Conservation (phyloP, 371 early-diverging fungal genomes). For the Rhizomucor miehei region DNA sequence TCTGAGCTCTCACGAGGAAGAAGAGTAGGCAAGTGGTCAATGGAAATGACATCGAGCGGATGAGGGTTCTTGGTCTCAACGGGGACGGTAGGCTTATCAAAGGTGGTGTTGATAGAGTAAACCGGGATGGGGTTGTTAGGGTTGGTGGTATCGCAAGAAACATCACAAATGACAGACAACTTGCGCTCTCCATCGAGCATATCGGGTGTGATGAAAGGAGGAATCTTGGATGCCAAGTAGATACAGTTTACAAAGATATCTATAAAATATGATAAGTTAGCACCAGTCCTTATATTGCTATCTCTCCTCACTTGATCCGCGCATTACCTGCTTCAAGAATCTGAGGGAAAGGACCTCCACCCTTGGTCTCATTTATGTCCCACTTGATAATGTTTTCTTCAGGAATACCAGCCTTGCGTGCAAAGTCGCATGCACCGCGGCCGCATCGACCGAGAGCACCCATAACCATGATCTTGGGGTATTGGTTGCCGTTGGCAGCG, state of each 20-base stretch:
- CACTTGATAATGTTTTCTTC: constrained; percentile 88
- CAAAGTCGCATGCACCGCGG: constrained; percentile 84
- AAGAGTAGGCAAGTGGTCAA: constrained; percentile 95
- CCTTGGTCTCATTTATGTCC: constrained; percentile 94
- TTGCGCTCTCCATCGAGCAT: constrained; percentile 69
- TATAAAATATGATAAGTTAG: neutral
- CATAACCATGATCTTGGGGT: constrained; percentile 93
- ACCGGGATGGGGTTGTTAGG: constrained; percentile 97
- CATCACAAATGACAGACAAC: constrained; percentile 88
- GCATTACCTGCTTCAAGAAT: constrained; percentile 64
- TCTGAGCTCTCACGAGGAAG: constrained; percentile 92
- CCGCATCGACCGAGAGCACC: constrained; percentile 98
- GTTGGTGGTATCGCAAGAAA: constrained; percentile 95
- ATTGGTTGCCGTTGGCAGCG: constrained; percentile 53
- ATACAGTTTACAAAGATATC: constrained; percentile 98
- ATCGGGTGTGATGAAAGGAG: constrained; percentile 88
- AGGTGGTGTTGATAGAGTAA: constrained; percentile 87
- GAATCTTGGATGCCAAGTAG: constrained; percentile 88
- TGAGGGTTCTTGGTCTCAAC: constrained; percentile 59
- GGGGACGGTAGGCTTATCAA: constrained; percentile 83
- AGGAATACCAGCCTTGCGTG: constrained; percentile 82
- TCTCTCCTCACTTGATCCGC: no score
- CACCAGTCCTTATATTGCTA: no score
- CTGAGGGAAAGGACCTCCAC: constrained; percentile 92
- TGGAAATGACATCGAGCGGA: constrained; percentile 88